phyloP scores from a whole-genome alignment of 768 basidiomycete species.

The Collybiopsis luxurians region DNA sequence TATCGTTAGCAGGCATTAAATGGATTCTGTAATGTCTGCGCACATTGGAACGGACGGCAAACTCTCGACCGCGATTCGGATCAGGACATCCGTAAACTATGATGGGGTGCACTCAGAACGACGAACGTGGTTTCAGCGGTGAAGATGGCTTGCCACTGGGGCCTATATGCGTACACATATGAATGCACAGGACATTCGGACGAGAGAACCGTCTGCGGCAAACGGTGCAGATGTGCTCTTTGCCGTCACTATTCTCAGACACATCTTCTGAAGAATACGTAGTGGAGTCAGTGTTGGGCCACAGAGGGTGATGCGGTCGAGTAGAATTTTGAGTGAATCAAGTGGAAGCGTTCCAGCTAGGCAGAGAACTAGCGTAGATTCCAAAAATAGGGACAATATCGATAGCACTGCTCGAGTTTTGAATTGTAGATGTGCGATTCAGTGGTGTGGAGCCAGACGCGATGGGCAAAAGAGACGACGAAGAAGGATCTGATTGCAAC shows the following conservation, averaged over 20 bases:
- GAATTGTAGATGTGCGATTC: not conserved
- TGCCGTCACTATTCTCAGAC: conserved; percentile 26
- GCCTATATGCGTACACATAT: conserved; percentile 69
- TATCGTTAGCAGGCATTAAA: not conserved
- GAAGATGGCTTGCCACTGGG: conserved; percentile 52
- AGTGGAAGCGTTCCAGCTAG: not conserved
- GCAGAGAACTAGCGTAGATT: not conserved
- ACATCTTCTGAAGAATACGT: conserved; percentile 19
- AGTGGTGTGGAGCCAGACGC: conserved; percentile 3
- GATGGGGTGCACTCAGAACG: not conserved
- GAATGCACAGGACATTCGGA: conserved; percentile 63
- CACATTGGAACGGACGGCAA: conserved; percentile 87
- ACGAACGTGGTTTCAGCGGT: not conserved
- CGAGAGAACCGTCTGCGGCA: conserved; percentile 68
- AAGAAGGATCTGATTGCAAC: conserved; percentile 7
- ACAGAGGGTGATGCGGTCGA: conserved; percentile 10
- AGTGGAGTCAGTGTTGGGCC: conserved; percentile 11
- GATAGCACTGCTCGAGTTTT: not conserved
- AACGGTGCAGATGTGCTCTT: conserved; percentile 48
- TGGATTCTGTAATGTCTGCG: conserved; percentile 77
- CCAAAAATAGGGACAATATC: not conserved
- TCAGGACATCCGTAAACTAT: conserved; percentile 73
- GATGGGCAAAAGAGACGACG: conserved; percentile 5
- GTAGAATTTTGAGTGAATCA: not conserved
- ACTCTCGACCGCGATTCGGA: conserved; percentile 71